Base-by-base conservation (phyloP, 805 yeast genomes). In the Teunomyces panamensis region DNA sequence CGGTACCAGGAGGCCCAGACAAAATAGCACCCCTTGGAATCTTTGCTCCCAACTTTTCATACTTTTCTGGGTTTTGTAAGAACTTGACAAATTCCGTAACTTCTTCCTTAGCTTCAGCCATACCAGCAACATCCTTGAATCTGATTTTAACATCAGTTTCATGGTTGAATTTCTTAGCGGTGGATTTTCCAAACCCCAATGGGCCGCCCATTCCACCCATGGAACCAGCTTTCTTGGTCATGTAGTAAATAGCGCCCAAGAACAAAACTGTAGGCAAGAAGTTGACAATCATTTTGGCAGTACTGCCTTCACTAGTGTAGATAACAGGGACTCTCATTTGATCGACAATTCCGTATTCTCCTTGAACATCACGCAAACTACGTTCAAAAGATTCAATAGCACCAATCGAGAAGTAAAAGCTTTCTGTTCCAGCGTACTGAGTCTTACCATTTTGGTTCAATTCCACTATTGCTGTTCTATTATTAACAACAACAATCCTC, bases 1-100 rank as follows among this genome's bases (percentile, higher is more conserved):
- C 99, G 8, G 99, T 94, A 74, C 99, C 99, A 44, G 99, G 99
- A 13, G 99, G 96, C 43, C 99, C 99, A 1, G 96, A 87, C 48
- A 94, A 73, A 50, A 94, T 89, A 8, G 99, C 99, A 57, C 99
- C 99, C 64, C 98, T 82, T 42, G 99, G 99, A 56, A 94, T 94
- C 65, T 90, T 89, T 34, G 98, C 99, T 34, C 99, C 99, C 49
- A 94, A 75, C 50, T 82, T 81, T 65, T 91, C 97, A 68, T 91
- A 94, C 64, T 90, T 89, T 47, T 78, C 75, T 8, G 99, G 99
- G 55, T 89, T 81, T 64, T 92, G 87, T 68, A 94, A 80, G 64
- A 95, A 94, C 57, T 85, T 83, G 45, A 94, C 99, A 75, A 94
- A 94, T 68, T 94, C 99, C 96, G 90, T 89, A 52, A 94, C 91